Percentiles rank a stretch among this genome's conserved stretches.
Conservation (phyloP, 352 stramenopile species). For the Globisporangium middletonii region DNA sequence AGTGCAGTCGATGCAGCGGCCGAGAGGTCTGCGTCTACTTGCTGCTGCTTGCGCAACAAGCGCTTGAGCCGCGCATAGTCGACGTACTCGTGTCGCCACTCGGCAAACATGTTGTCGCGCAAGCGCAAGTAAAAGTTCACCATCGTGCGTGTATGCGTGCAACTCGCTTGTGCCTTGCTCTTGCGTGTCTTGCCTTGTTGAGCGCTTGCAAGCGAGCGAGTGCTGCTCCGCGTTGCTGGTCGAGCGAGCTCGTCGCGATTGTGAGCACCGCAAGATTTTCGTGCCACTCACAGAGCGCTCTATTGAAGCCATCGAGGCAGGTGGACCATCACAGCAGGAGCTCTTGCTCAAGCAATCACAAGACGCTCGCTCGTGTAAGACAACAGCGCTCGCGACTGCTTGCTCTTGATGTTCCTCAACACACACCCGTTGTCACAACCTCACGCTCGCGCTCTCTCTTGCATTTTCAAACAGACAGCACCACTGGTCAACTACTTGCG, state of each 20-base stretch:
- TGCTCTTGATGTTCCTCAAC: too few relatives aligned
- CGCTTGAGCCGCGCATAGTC: conserved; percentile 89
- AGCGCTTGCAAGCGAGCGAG: too few relatives aligned
- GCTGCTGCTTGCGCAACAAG: conserved; percentile 58
- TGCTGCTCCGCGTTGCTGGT: too few relatives aligned
- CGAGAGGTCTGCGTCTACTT: conserved; percentile 30
- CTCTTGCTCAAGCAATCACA: too few relatives aligned
- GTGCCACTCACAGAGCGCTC: too few relatives aligned
- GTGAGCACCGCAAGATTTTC: background rate
- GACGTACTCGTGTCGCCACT: conserved; percentile 87
- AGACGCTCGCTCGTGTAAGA: too few relatives aligned
- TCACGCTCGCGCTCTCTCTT: background rate
- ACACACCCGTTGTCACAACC: too few relatives aligned
- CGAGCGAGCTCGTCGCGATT: background rate
- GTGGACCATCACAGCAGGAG: too few relatives aligned
- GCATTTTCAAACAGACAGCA: background rate
- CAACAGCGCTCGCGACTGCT: too few relatives aligned
- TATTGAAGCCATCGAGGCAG: too few relatives aligned
- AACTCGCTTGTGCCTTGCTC: background rate
- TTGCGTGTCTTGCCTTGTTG: background rate
- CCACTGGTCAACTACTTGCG: conserved; percentile 31
- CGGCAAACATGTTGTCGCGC: conserved; percentile 79
- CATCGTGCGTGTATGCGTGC: conserved; percentile 23
- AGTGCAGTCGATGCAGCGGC: background rate
- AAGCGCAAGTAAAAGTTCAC: conserved; percentile 74